A percentile compares a stretch with the other conserved stretches of the same genome.
Evolutionary conservation across 176 grass and related monocot species (phyloP).

Genomic region (Poa annua): DNA sequence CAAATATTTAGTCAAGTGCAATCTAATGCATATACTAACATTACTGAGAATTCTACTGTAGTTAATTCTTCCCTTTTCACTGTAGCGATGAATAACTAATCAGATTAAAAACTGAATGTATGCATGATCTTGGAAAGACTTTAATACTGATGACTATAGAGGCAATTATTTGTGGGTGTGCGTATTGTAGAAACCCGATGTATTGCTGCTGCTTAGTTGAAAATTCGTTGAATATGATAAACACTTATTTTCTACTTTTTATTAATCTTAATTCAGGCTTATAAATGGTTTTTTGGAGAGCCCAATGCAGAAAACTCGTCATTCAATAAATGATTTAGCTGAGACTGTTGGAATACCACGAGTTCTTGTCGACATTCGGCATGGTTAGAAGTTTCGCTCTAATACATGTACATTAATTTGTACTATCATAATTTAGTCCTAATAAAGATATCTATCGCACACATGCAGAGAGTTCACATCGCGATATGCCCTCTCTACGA

Average conservation of each 20-base stretch:
- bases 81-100: neutral
- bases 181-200: neutral
- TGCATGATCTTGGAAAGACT: slow-evolving; percentile 3
- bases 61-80: neutral
- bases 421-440: neutral
- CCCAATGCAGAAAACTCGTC: slow-evolving; percentile 68
- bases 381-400: slow-evolving; percentile 65
- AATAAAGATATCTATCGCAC: slow-evolving; percentile 37
- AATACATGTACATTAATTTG: neutral
- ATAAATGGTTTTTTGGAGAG: slow-evolving; percentile 84
- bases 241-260: neutral
- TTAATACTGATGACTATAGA: neutral
- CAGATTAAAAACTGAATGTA: slow-evolving; percentile 15
- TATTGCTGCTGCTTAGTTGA: neutral
- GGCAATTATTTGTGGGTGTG: neutral
- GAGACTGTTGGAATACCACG: slow-evolving; percentile 84
- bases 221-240: neutral
- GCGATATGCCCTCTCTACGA: slow-evolving; percentile 73
- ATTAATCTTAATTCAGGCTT: slow-evolving; percentile 58
- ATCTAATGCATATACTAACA: slow-evolving; percentile 12
- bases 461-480: slow-evolving; percentile 85
- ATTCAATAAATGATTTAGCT: slow-evolving; percentile 78
- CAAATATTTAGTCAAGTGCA: neutral
- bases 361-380: slow-evolving; percentile 88
- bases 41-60: neutral